These are phyloP conservation scores for Saururus chinensis DNA, from an alignment of 164 flowering plant species.

Conservation along the genomic window DNA sequence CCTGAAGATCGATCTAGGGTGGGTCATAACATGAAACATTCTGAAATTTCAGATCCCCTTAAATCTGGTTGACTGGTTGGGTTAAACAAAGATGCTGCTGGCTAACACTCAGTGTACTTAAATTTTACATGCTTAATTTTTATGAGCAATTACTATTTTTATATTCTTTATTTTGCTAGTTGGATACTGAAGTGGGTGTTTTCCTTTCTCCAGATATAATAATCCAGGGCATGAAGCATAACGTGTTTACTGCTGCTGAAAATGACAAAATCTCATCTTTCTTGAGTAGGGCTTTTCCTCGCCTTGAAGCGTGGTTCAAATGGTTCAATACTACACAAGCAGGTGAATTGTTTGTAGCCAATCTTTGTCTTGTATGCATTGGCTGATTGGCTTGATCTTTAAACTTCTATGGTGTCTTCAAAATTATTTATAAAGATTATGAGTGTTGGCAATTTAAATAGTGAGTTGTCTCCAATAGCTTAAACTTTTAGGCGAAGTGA, in stretches of 20 bases:
- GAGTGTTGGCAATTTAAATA: too few species aligned
- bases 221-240: constrained; percentile 34
- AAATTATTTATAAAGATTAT: too few species aligned
- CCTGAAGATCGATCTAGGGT: too few species aligned
- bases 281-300: constrained; percentile 66
- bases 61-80: too few species aligned
- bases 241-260: constrained; percentile 46
- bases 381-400: background rate
- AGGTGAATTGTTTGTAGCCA: constrained; percentile 26
- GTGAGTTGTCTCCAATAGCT: too few species aligned
- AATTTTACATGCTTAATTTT: background rate
- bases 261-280: constrained; percentile 49
- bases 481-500: too few species aligned
- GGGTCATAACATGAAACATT: too few species aligned
- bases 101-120: background rate
- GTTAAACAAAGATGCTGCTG: background rate
- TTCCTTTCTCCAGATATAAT: constrained; percentile 50
- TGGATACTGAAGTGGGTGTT: background rate
- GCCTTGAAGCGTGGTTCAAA: constrained; percentile 92
- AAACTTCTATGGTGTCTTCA: too few species aligned
- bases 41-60: too few species aligned
- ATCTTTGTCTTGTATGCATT: background rate
- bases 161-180: background rate
- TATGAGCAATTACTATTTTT: background rate
- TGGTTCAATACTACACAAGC: constrained; percentile 95